phyloP scores from a whole-genome alignment of 2,329 filamentous ascomycete genomes.

The Torrubiellomyces zombiae region DNA sequence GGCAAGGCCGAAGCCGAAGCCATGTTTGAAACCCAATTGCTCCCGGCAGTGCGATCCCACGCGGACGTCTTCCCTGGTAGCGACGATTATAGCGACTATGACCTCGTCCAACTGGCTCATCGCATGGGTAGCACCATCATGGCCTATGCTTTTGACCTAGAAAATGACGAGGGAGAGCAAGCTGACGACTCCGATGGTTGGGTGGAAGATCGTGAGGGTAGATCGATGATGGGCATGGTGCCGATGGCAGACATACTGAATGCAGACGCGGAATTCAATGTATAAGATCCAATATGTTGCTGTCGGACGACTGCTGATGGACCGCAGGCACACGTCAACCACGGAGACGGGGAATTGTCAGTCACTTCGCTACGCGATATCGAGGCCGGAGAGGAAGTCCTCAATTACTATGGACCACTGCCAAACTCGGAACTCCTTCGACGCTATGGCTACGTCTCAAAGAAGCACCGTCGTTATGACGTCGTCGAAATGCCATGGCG shows the following conservation, averaged over 20 bases:
- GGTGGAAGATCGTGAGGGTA: constrained; percentile 44
- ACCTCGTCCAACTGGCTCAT: constrained; percentile 43
- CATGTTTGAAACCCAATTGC: constrained; percentile 42
- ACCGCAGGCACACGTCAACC: constrained; percentile 33
- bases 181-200: constrained; percentile 48
- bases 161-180: constrained; percentile 35
- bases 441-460: constrained; percentile 75
- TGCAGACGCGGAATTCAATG: constrained; percentile 77
- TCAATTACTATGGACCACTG: constrained; percentile 80
- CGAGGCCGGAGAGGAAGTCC: constrained; percentile 54
- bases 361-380: constrained; percentile 60
- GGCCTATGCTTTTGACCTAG: constrained; percentile 82
- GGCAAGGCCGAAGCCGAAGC: constrained; percentile 56
- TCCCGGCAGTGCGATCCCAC: constrained; percentile 32
- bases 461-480: constrained; percentile 61
- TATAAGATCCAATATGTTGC: constrained; percentile 16
- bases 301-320: neutral
- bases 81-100: constrained; percentile 20
- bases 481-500: constrained; percentile 62
- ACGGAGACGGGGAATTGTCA: constrained; percentile 38
- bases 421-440: constrained; percentile 69
- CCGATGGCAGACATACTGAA: constrained; percentile 84
- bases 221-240: constrained; percentile 64
- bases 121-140: constrained; percentile 79
- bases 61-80: constrained; percentile 24